Evolutionary conservation across 192 early-diverging fungal genomes (phyloP).

Genomic region (Coemansia asiatica): DNA sequence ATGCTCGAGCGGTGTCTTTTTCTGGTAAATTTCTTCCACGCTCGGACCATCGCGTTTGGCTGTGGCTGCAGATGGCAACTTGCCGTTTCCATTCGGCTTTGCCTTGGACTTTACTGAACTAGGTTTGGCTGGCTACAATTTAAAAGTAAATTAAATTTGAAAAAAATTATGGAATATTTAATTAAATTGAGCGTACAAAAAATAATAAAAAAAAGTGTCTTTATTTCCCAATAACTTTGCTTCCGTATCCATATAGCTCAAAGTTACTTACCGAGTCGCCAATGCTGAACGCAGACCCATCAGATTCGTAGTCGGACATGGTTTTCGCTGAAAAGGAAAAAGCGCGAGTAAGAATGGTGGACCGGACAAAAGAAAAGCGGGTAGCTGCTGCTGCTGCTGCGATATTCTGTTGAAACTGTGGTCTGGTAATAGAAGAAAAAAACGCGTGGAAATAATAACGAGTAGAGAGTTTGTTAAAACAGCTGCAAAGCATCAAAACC

Average conservation of each 20-base stretch:
- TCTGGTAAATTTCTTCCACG: constrained; percentile 91
- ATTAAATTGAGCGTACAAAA: background rate
- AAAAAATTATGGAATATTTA: too few relatives aligned
- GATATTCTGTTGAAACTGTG: background rate
- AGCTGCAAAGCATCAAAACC: background rate
- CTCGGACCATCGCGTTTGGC: constrained; percentile 39
- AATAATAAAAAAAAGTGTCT: background rate
- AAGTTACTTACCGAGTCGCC: constrained; percentile 24
- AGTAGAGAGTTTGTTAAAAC: background rate
- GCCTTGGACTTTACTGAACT: constrained; percentile 18
- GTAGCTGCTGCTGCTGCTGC: background rate
- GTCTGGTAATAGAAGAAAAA: background rate
- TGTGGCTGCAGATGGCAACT: constrained; percentile 7
- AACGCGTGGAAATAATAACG: background rate
- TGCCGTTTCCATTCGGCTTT: constrained; percentile 5
- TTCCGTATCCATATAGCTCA: background rate
- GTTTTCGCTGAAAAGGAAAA: constrained; percentile 1
- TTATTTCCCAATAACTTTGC: background rate
- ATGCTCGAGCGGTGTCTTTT: constrained; percentile 93
- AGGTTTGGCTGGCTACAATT: constrained; percentile 46
- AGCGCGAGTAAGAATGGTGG: background rate
- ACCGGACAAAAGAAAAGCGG: background rate
- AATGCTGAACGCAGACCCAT: constrained; percentile 38
- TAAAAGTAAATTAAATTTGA: background rate
- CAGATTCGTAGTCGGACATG: constrained; percentile 52